A percentile compares a stretch with the other conserved stretches of the same genome.
Conservation (phyloP, 1,284 basidiomycete genomes). For the Takashimella tepidaria region DNA sequence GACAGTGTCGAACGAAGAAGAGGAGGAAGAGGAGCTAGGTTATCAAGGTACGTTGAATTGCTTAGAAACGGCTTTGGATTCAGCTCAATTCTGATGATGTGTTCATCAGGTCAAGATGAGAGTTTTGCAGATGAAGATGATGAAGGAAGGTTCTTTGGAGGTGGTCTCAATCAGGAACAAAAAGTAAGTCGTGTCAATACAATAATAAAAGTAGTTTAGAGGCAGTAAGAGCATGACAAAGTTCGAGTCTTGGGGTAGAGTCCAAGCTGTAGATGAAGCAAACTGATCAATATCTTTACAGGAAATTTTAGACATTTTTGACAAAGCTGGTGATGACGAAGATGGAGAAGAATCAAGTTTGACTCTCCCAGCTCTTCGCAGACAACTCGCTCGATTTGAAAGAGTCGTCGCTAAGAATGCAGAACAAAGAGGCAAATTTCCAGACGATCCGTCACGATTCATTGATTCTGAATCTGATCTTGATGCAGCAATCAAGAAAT, state of each 20-base stretch:
- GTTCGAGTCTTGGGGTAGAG: too few species aligned
- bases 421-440: conserved; percentile 86
- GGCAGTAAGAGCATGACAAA: too few species aligned
- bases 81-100: too few species aligned
- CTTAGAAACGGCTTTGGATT: too few species aligned
- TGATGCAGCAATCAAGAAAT: conserved; percentile 75
- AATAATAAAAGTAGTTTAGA: too few species aligned
- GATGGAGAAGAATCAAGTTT: conserved; percentile 48
- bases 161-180: conserved; percentile 81
- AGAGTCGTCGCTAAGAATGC: conserved; percentile 87
- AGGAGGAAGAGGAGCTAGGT: conserved; percentile 51
- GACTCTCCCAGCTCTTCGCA: conserved; percentile 64
- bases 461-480: conserved; percentile 97
- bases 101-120: conserved; percentile 53
- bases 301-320: conserved; percentile 70
- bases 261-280: not conserved
- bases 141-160: conserved; percentile 88
- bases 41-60: too few species aligned
- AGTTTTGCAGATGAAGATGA: conserved; percentile 86
- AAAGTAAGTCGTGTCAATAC: conserved; percentile 61
- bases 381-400: conserved; percentile 76
- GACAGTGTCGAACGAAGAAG: conserved; percentile 48
- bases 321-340: conserved; percentile 55
- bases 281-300: conserved; percentile 18
- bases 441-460: conserved; percentile 78